Base-by-base conservation (phyloP, 768 basidiomycete species). In the Leccinellum luteum region DNA sequence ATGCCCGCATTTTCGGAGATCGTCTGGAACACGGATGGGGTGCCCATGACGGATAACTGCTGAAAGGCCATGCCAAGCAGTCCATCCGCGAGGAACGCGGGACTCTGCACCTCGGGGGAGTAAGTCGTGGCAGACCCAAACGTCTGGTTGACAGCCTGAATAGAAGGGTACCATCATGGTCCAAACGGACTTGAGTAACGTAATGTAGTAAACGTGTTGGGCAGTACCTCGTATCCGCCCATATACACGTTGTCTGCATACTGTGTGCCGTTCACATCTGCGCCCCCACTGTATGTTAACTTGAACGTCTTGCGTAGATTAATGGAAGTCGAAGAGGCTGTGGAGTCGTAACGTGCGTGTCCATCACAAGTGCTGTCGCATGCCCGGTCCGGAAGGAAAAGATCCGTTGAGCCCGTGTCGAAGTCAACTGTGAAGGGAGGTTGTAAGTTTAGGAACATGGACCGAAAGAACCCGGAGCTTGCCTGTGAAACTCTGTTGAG, bases 391-490 rank as follows among this genome's bases (percentile, higher is more conserved):
- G 79, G 76, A 30, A 81, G 61, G 64, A 84, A 73, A 9, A 81
- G 67, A 67, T 85, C 83, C 48, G 77, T 71, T 44, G 79, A 81
- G 27, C 82, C 80, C 17, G 81, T 82, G 62, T 82, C 82, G 56
- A 82, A 80, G 63, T 81, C 79, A 44, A 83, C 79, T 79, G 56
- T n/a, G 56, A 48, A 43, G 43, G 41, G 6, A n/a, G 43, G 31
- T 23, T 2, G 17, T 41, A 32, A 8, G 21, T 55, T 43, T 34
- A 53, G n/a, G 14, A 48, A 43, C 32, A 31, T 27, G n/a, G 47
- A 54, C 27, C 12, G 23, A 51, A 56, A 28, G 25, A 15, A 8
- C 10, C n/a, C 7, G 6, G 4, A 51, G 15, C 47, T 63, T 61
- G 80, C 78, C 81, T 60, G 70, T 74, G 62, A 77, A 82, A 14